Conservation (phyloP, 345 rosid genomes). For the Lepidium sativum region DNA sequence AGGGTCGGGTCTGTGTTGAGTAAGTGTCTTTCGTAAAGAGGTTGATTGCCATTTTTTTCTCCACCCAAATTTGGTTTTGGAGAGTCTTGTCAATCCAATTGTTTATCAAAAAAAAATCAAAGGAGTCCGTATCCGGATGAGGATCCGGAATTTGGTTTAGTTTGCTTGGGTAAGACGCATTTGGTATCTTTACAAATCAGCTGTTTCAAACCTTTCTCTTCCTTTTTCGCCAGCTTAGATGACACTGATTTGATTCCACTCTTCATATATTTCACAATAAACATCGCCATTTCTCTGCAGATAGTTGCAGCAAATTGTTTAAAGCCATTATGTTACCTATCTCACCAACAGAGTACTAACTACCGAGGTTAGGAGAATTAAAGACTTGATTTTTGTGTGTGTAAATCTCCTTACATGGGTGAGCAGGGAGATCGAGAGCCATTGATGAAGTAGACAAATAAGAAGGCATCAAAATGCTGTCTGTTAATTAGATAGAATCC, state of each 20-base stretch:
- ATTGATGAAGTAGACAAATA: slow-evolving; percentile 70
- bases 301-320: background rate
- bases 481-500: slow-evolving; percentile 59
- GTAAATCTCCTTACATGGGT: slow-evolving; percentile 46
- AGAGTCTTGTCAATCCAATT: no score
- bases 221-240: slow-evolving; percentile 40
- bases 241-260: slow-evolving; percentile 43
- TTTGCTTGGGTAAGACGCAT: slow-evolving; percentile 43
- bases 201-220: slow-evolving; percentile 39
- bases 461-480: slow-evolving; percentile 67
- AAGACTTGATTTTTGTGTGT: background rate
- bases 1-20: no score
- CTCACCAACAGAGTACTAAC: no score
- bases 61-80: no score
- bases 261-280: slow-evolving; percentile 41
- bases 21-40: no score
- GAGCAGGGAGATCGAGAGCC: slow-evolving; percentile 77
- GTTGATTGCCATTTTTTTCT: no score
- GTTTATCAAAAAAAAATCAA: slow-evolving; percentile 2
- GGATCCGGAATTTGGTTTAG: slow-evolving; percentile 33
- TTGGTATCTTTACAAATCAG: slow-evolving; percentile 49
- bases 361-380: background rate
- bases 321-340: background rate
- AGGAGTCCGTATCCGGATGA: slow-evolving; percentile 32
- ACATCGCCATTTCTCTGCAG: slow-evolving; percentile 50